A percentile compares a stretch with the other conserved stretches of the same genome.
Evolutionary conservation across 345 rosid genomes (phyloP).

Genomic region (Nasturtium officinale): DNA sequence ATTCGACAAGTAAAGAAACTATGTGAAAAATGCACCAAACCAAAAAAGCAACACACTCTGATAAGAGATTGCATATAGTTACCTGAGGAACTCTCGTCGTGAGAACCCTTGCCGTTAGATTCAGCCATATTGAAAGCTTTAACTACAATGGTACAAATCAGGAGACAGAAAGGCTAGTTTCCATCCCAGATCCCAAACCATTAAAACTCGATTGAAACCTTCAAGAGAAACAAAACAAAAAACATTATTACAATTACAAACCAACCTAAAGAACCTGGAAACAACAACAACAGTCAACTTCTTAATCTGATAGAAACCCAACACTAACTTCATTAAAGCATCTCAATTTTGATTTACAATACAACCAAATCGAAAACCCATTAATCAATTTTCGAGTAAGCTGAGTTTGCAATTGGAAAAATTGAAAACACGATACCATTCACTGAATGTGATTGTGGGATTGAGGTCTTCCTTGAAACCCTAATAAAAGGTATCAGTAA

Average conservation of each 20-base stretch:
- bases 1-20: conserved; percentile 10
- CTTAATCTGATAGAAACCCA: conserved; percentile 18
- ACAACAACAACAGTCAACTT: not conserved
- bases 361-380: conserved; percentile 24
- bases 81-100: conserved; percentile 39
- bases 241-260: not conserved
- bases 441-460: conserved; percentile 15
- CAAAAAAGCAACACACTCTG: not conserved
- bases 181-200: conserved; percentile 28
- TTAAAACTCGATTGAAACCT: conserved; percentile 26
- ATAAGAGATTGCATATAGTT: not conserved
- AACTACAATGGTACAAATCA: conserved; percentile 17
- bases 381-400: conserved; percentile 18
- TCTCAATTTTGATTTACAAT: not conserved
- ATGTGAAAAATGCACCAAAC: not conserved
- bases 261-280: conserved; percentile 25
- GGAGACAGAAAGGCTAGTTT: conserved; percentile 5
- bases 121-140: conserved; percentile 35
- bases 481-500: conserved; percentile 15
- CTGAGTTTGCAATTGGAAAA: conserved; percentile 25
- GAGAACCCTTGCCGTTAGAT: conserved; percentile 31
- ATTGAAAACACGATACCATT: conserved; percentile 29
- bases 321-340: conserved; percentile 18
- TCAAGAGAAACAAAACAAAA: not conserved
- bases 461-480: conserved; percentile 22